phyloP scores from a whole-genome alignment of 2,329 filamentous ascomycete genomes.

The Ophiosphaerella herpotricha region DNA sequence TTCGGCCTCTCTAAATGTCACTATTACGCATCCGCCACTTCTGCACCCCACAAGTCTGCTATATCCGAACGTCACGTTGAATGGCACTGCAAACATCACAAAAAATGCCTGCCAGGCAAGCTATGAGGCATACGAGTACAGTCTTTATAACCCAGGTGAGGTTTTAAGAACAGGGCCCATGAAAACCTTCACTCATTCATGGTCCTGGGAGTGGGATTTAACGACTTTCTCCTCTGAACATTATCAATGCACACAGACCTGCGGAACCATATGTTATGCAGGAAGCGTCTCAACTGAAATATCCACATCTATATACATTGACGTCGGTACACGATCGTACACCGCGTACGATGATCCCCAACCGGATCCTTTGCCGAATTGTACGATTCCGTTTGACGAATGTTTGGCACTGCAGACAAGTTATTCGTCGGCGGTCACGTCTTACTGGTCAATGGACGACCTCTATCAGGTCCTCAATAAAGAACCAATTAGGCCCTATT shows the following conservation, averaged over 20 bases:
- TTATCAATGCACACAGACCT: conserved; percentile 16
- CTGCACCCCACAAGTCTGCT: not conserved
- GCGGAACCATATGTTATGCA: conserved; percentile 20
- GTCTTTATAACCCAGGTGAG: not conserved
- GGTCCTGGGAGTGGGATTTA: conserved; percentile 5
- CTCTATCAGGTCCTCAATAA: not conserved
- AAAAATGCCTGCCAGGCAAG: conserved; percentile 7
- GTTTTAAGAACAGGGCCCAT: not conserved
- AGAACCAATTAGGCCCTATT: conserved; percentile 8
- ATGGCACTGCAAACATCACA: conserved; percentile 1
- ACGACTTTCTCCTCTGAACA: conserved; percentile 5
- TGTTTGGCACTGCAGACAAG: conserved; percentile 14
- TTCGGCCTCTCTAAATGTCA: not conserved
- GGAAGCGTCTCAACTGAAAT: conserved; percentile 8
- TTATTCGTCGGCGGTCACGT: conserved; percentile 9
- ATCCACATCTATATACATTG: conserved; percentile 5
- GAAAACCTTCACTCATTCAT: not conserved
- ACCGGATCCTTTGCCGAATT: conserved; percentile 14
- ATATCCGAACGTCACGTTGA: not conserved
- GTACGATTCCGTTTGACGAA: conserved; percentile 16
- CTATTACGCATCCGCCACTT: not conserved
- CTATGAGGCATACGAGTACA: conserved; percentile 2
- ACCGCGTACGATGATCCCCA: not conserved
- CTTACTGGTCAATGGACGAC: conserved; percentile 2
- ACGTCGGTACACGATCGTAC: not conserved